phyloP scores from a whole-genome alignment of 169 alveolate genomes.

The Cytauxzoon felis region DNA sequence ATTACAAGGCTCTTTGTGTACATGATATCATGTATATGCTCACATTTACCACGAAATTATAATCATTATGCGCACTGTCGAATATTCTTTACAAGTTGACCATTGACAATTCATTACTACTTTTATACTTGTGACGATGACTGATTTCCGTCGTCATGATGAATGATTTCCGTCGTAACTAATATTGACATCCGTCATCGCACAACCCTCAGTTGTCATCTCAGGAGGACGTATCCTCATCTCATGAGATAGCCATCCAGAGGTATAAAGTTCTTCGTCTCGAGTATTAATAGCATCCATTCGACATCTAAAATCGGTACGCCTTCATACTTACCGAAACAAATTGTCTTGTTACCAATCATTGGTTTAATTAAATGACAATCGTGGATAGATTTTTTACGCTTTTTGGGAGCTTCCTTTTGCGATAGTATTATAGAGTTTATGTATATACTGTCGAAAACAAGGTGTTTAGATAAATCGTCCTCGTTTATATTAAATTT shows the following conservation, averaged over 20 bases:
- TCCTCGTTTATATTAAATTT: conserved; percentile 2
- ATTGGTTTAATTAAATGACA: background rate
- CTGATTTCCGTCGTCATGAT: background rate
- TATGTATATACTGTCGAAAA: conserved; percentile 22
- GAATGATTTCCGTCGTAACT: background rate
- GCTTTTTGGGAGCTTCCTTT: background rate
- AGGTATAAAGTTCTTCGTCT: conserved; percentile 9
- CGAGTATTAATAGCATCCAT: conserved; percentile 31
- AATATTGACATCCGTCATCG: no score
- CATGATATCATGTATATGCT: no score
- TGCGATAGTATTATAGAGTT: conserved; percentile 36
- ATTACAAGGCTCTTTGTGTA: no score
- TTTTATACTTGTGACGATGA: no score
- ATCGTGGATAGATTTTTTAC: background rate
- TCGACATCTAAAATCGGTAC: conserved; percentile 21
- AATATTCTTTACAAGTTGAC: no score
- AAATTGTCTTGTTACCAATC: conserved; percentile 19
- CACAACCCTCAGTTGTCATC: no score
- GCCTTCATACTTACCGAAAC: conserved; percentile 48
- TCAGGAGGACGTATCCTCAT: no score
- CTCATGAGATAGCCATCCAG: background rate
- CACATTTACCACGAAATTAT: no score
- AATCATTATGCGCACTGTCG: no score
- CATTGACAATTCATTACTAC: no score
- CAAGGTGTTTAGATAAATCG: conserved; percentile 20